phyloP scores from a whole-genome alignment of 2,329 filamentous ascomycete genomes.

The Zasmidium cellare region DNA sequence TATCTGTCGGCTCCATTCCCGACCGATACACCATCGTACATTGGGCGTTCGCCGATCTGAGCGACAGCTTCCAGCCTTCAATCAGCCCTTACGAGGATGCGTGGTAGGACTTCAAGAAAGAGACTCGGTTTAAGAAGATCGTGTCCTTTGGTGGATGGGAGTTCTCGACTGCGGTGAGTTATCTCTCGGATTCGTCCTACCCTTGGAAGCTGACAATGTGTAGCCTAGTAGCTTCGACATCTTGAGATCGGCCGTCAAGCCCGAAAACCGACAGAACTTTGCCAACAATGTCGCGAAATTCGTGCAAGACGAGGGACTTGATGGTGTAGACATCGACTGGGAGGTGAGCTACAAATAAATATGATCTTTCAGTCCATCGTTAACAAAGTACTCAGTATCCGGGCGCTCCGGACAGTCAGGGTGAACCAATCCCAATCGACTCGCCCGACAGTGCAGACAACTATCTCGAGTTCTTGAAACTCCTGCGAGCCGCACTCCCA shows the following conservation, averaged over 20 bases:
- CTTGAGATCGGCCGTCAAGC: constrained; percentile 38
- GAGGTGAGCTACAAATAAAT: constrained; percentile 22
- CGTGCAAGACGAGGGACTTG: constrained; percentile 73
- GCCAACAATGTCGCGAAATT: constrained; percentile 65
- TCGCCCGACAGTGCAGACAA: constrained; percentile 7
- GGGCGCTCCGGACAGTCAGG: constrained; percentile 6
- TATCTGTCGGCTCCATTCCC: constrained; percentile 25
- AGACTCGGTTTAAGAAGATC: constrained; percentile 39
- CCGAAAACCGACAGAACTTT: constrained; percentile 53
- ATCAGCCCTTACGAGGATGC: constrained; percentile 29
- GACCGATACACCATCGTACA: constrained; percentile 25
- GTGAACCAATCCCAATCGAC: constrained; percentile 4
- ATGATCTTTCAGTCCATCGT: no score
- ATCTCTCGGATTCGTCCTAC: background rate
- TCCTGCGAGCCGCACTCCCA: constrained; percentile 6
- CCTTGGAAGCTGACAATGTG: constrained; percentile 3
- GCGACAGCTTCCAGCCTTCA: constrained; percentile 32
- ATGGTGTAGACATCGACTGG: constrained; percentile 44
- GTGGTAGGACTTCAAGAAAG: constrained; percentile 36
- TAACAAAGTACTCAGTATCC: background rate
- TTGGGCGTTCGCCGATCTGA: constrained; percentile 41
- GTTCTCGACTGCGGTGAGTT: constrained; percentile 38
- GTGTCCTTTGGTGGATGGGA: constrained; percentile 49
- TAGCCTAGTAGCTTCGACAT: constrained; percentile 37
- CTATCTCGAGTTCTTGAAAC: constrained; percentile 15